Evolutionary conservation across 768 basidiomycete species (phyloP).

Genomic region (Crepidotus variabilis): DNA sequence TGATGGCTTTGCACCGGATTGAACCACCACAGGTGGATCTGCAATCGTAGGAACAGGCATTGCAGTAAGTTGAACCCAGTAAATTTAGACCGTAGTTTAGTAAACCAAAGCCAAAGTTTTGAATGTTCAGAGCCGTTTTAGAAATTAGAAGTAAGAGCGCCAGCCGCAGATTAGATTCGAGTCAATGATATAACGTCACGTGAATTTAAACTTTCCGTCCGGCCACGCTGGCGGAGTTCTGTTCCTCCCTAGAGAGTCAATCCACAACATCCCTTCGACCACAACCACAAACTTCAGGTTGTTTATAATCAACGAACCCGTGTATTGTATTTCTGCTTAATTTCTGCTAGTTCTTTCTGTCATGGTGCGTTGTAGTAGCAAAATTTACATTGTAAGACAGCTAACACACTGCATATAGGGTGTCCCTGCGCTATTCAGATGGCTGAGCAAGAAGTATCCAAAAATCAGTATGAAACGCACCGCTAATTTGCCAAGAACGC

Average conservation of each 20-base stretch:
- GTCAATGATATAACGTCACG: too few species aligned
- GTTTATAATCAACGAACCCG: too few species aligned
- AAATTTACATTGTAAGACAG: background rate
- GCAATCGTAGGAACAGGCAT: conserved; percentile 33
- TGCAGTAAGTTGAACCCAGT: background rate
- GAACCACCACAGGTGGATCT: conserved; percentile 16
- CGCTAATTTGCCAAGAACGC: background rate
- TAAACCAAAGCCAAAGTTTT: too few species aligned
- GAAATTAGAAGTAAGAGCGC: too few species aligned
- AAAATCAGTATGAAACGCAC: conserved; percentile 71
- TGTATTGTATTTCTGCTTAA: background rate
- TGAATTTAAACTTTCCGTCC: too few species aligned
- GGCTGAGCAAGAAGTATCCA: conserved; percentile 98
- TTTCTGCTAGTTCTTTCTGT: background rate
- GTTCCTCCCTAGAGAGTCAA: too few species aligned
- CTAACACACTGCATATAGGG: conserved; percentile 49
- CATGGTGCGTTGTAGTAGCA: conserved; percentile 6
- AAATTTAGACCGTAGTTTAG: too few species aligned
- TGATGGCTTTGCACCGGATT: conserved; percentile 33
- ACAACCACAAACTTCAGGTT: too few species aligned
- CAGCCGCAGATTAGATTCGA: too few species aligned
- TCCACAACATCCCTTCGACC: too few species aligned
- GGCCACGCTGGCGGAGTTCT: too few species aligned
- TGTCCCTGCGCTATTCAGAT: conserved; percentile 96
- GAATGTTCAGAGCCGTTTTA: too few species aligned